Base-by-base conservation (phyloP, 768 basidiomycete species). In the Nidularia sp. region DNA sequence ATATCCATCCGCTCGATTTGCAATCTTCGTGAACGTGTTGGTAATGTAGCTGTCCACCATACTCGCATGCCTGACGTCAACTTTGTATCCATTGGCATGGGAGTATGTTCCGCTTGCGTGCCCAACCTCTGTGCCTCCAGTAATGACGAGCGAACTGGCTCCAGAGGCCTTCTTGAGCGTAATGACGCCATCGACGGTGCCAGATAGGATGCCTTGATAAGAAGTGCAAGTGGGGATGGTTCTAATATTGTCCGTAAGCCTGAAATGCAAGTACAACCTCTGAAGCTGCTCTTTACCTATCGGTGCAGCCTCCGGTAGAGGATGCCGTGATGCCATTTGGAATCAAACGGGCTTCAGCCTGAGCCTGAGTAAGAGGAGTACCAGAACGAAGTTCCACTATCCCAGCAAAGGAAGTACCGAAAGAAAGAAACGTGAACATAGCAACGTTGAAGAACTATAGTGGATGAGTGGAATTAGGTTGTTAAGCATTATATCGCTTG, bases 141-240 rank as follows among this genome's bases (percentile, higher is more conserved):
- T 90, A 49, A 91, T 79, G 61, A 89, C 74, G 69, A 88, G 82
- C 9, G 77, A 76, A 25, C 18, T 45, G 9, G 84, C 77, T 0
- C 85, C 84, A 12, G 80, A 80, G 5, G 66, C 66, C 1, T 56
- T 54, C 51, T 65, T 68, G 45, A 65, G 51, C 5, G 61, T 57
- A 54, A 66, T 66, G 10, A 66, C 63, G 13, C 60, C 62, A 35
- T 59, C 57, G 9, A 66, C 67, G 15, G 66, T 66, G 6, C 62
- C 60, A 15, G 62, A 62, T 39, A 64, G 57, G 47, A 68, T 64
- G 1, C 57, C 60, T 2, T 47, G 4, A 48, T 65, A 68, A 9
- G 65, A 66, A 2, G 64, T 66, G 58, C 64, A 65, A 22, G 56
- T 62, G 7, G 66, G 44, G 9, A 39, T 39, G 36, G 9, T 39